Evolutionary conservation across 345 rosid genomes (phyloP).

Genomic region (Cardamine chenopodiifolia): DNA sequence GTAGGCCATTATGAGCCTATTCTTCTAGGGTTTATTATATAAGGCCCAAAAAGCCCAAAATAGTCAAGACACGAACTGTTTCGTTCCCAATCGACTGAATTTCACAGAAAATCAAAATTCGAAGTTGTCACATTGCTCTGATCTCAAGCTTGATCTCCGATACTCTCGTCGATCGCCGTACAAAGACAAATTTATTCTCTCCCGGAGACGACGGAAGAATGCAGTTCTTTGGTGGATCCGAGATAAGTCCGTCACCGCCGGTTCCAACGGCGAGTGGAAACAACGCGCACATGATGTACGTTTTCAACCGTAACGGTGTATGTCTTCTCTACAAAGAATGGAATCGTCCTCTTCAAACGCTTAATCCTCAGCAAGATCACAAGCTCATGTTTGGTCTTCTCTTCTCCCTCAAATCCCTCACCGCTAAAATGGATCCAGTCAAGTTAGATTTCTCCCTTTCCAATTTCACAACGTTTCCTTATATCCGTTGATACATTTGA

Average conservation of each 20-base stretch:
- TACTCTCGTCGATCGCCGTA: background rate
- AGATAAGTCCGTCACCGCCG: slow-evolving; percentile 86
- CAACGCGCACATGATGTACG: slow-evolving; percentile 86
- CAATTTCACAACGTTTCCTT: background rate
- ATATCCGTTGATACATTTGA: background rate
- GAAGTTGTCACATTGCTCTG: slow-evolving; percentile 2
- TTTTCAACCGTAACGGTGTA: slow-evolving; percentile 81
- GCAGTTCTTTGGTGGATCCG: slow-evolving; percentile 97
- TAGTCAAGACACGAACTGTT: background rate
- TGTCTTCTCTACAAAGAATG: slow-evolving; percentile 93
- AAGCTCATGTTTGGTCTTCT: slow-evolving; percentile 98
- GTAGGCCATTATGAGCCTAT: background rate
- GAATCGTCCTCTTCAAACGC: slow-evolving; percentile 87
- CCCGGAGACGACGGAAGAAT: slow-evolving; percentile 35
- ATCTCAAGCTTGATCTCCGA: slow-evolving; percentile 18
- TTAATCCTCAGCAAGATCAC: slow-evolving; percentile 83
- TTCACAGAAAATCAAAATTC: background rate
- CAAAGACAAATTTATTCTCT: no score
- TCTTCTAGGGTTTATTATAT: background rate
- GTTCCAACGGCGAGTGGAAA: slow-evolving; percentile 70
- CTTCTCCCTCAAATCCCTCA: slow-evolving; percentile 94
- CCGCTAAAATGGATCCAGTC: slow-evolving; percentile 95
- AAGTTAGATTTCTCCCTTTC: slow-evolving; percentile 45
- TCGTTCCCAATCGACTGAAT: background rate
- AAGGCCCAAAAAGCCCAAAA: slow-evolving; percentile 24